These are phyloP conservation scores for Xylaria sp. DNA, from an alignment of 2,329 filamentous ascomycete genomes.

Conservation along the genomic window DNA sequence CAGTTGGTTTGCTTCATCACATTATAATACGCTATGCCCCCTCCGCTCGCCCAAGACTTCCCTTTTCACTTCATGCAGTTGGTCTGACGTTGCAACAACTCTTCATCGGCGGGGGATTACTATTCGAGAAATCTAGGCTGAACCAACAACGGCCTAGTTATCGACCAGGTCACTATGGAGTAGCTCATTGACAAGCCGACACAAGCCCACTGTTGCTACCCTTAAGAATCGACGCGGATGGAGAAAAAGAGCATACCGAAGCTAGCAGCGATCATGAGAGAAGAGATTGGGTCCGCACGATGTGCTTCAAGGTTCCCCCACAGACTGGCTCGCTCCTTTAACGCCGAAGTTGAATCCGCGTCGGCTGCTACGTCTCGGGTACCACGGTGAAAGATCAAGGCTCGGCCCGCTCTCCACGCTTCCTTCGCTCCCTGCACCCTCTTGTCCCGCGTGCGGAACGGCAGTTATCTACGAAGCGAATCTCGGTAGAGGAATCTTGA, in stretches of 20 bases:
- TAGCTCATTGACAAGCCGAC: neutral
- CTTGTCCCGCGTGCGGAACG: neutral
- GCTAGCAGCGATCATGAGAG: neutral
- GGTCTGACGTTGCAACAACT: conserved; percentile 22
- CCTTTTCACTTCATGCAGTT: conserved; percentile 28
- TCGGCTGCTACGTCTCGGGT: neutral
- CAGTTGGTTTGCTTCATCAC: conserved; percentile 20
- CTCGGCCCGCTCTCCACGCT: conserved; percentile 21
- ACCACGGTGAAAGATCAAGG: conserved; percentile 11
- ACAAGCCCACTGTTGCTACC: neutral
- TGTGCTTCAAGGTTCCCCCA: neutral
- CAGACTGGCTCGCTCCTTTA: neutral
- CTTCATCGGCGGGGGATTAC: neutral
- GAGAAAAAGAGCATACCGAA: neutral
- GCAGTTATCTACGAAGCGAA: conserved; percentile 3
- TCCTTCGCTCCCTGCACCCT: neutral
- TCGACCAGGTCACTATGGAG: neutral
- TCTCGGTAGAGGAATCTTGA: neutral
- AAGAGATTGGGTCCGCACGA: neutral
- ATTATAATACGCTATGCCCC: conserved; percentile 20
- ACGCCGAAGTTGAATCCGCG: neutral
- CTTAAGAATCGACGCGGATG: neutral
- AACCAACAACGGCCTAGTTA: neutral
- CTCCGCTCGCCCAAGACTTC: conserved; percentile 4
- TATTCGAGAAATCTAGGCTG: neutral